Evolutionary conservation across 2,329 filamentous ascomycete genomes (phyloP), one percentile per base, ranked within the genome.

Genomic region (Rhexocercosporidium sp.): DNA sequence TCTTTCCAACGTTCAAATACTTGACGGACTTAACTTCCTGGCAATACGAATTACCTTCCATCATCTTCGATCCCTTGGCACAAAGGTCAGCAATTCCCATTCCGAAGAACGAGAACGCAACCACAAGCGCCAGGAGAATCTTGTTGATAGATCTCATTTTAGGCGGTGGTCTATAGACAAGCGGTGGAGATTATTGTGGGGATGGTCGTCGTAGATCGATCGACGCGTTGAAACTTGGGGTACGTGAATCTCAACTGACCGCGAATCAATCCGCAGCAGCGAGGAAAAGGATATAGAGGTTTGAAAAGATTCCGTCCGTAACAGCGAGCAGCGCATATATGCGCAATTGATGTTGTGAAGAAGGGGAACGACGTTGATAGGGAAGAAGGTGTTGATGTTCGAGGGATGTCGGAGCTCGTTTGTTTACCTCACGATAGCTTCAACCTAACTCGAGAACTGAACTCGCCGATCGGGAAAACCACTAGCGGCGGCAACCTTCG

Each of bases 41-140:
- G 78, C 90, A 92, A 80, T 90, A 92, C 81, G 80, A 89, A 78
- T 92, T 92, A 68, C 87, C 86, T 27, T 74, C 75, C 65, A 81
- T 77, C 63, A 78, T 67, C 66, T 72, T 51, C 6, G 73, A 68
- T 18, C 76, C 76, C 18, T 72, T 65, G 46, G 54, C 59, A 65
- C 78, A 81, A 25, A 77, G 74, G 63, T 80, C 75, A 27, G 64
- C 71, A 34, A 47, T 5, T 22, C 60, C 65, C n/a, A 59, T 57
- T 54, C 57, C 56, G 25, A 41, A 34, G 16, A 47, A 37, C 22
- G 31, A 20, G 20, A 46, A 25, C 7, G 16, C 25, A 14, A 59
- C 46, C 14, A 47, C 54, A 8, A 62, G 9, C 37, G 41, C 20
- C 31, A 63, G n/a, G 46, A 47, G 31, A 8, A 47, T 7, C 29